These are phyloP conservation scores for Proliferodiscus dingleyae DNA, from an alignment of 2,329 filamentous ascomycete genomes.

Conservation along the genomic window DNA sequence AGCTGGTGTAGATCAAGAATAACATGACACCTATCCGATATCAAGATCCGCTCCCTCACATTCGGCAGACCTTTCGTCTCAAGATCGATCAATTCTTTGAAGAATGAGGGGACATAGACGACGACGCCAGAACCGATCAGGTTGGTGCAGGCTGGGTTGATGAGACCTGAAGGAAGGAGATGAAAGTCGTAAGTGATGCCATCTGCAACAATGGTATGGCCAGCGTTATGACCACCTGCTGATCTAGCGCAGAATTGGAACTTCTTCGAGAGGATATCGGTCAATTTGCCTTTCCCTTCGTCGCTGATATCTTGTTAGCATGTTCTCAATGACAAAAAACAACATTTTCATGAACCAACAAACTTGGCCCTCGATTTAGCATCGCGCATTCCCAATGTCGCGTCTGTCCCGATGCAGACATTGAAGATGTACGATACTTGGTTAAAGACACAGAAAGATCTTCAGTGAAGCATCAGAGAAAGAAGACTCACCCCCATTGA, in stretches of 20 bases:
- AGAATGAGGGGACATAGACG: slow-evolving; percentile 62
- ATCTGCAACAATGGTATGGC: slow-evolving; percentile 38
- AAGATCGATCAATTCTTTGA: slow-evolving; percentile 57
- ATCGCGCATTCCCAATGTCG: no score
- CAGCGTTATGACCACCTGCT: slow-evolving; percentile 40
- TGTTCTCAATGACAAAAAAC: no score
- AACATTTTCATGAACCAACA: no score
- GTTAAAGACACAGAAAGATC: no score
- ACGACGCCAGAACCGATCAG: slow-evolving; percentile 67
- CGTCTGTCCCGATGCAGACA: not conserved
- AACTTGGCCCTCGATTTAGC: no score
- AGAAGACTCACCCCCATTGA: slow-evolving; percentile 39
- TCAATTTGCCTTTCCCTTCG: slow-evolving; percentile 50
- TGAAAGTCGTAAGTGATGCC: slow-evolving; percentile 43
- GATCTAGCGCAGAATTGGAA: slow-evolving; percentile 10
- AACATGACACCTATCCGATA: slow-evolving; percentile 57
- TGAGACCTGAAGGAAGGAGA: slow-evolving; percentile 63
- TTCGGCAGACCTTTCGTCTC: slow-evolving; percentile 54
- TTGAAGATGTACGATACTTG: not conserved
- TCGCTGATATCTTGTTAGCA: not conserved
- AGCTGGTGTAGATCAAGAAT: slow-evolving; percentile 61
- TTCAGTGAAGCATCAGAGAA: no score
- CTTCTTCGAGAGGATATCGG: slow-evolving; percentile 43
- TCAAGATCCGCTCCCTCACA: slow-evolving; percentile 54
- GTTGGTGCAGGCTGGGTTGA: slow-evolving; percentile 67